phyloP scores from a whole-genome alignment of 805 yeast species.

The Candida easanensis region DNA sequence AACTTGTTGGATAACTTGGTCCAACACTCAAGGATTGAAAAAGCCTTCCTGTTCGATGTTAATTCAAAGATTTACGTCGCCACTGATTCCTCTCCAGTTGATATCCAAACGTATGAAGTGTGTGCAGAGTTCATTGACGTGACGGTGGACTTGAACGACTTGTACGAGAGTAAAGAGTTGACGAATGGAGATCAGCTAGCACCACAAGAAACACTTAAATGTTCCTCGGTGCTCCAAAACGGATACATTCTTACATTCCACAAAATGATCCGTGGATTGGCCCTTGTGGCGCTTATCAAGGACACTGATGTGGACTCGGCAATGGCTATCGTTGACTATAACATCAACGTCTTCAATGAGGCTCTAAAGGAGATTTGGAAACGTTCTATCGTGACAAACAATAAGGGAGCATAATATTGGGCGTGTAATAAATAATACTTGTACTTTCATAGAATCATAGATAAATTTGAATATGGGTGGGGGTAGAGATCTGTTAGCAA shows the following conservation, averaged over 20 bases:
- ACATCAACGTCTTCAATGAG: slow-evolving; percentile 75
- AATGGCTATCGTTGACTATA: slow-evolving; percentile 78
- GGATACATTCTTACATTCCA: slow-evolving; percentile 82
- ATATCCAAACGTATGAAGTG: slow-evolving; percentile 91
- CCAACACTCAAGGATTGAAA: slow-evolving; percentile 86
- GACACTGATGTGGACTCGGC: slow-evolving; percentile 42
- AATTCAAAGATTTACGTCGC: slow-evolving; percentile 93
- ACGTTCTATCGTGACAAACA: slow-evolving; percentile 23
- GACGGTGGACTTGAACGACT: slow-evolving; percentile 79
- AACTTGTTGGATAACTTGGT: slow-evolving; percentile 85
- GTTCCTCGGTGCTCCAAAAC: slow-evolving; percentile 74
- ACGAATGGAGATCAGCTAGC: slow-evolving; percentile 10
- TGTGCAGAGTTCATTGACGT: slow-evolving; percentile 97
- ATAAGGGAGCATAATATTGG: neutral
- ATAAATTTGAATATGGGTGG: too few species aligned
- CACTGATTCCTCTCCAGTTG: slow-evolving; percentile 94
- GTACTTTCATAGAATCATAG: too few species aligned
- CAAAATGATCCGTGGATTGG: slow-evolving; percentile 91
- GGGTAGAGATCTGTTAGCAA: too few species aligned
- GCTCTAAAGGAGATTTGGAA: slow-evolving; percentile 67
- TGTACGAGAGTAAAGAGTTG: slow-evolving; percentile 41
- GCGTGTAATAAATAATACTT: neutral
- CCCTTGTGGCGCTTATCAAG: slow-evolving; percentile 83
- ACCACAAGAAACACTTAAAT: slow-evolving; percentile 45
- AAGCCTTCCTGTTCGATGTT: slow-evolving; percentile 88